Evolutionary conservation across 306 rosid genomes (phyloP).

Genomic region (Lablab purpureus): DNA sequence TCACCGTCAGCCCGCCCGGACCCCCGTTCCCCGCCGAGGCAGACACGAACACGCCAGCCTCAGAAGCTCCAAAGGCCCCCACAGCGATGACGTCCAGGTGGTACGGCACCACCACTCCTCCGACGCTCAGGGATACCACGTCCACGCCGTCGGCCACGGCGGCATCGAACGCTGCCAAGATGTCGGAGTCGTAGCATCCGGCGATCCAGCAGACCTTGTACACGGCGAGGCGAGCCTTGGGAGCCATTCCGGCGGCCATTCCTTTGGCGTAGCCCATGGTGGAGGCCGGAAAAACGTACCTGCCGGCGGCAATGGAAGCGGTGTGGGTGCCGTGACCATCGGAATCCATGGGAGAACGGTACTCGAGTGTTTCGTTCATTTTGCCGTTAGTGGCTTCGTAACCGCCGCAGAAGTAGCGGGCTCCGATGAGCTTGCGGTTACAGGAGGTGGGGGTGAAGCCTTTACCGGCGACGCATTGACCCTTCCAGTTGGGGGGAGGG

Average conservation of each 20-base stretch:
- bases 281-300: conserved; percentile 83
- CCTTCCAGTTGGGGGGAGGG: conserved; percentile 80
- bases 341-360: conserved; percentile 78
- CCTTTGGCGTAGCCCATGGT: conserved; percentile 80
- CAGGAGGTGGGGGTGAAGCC: conserved; percentile 60
- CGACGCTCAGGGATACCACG: conserved; percentile 82
- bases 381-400: conserved; percentile 83
- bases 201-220: conserved; percentile 88
- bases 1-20: conserved; percentile 77
- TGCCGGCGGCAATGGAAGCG: conserved; percentile 84
- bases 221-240: conserved; percentile 82
- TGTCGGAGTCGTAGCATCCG: conserved; percentile 86
- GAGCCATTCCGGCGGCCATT: conserved; percentile 90
- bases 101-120: conserved; percentile 85
- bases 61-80: conserved; percentile 73
- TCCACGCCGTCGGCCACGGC: conserved; percentile 82
- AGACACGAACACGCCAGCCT: conserved; percentile 73
- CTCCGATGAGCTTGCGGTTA: conserved; percentile 83
- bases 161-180: conserved; percentile 85
- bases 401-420: conserved; percentile 71
- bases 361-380: conserved; percentile 78
- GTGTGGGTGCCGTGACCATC: conserved; percentile 96
- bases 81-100: conserved; percentile 80
- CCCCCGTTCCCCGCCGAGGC: conserved; percentile 89
- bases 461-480: conserved; percentile 62